Conservation (phyloP, 2,329 filamentous ascomycete genomes). For the Sporothrix euskadiensis region DNA sequence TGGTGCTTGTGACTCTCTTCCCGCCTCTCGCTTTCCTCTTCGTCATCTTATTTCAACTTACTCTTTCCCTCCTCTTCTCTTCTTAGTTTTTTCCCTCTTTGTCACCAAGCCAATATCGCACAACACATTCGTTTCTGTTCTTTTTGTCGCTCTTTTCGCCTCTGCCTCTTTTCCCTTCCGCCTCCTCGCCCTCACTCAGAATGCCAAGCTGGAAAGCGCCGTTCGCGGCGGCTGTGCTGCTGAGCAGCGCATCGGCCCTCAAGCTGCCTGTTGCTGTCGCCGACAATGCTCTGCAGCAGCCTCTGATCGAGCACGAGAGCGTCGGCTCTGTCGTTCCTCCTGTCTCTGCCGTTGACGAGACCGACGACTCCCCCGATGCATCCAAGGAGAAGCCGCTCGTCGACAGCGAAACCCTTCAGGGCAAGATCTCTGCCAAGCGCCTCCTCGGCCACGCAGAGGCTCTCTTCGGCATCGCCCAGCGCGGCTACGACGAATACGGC, state of each 20-base stretch:
- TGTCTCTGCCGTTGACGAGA: not conserved
- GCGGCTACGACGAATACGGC: constrained; percentile 60
- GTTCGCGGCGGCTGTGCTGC: constrained; percentile 30
- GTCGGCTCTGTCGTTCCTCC: not conserved
- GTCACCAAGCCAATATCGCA: not conserved
- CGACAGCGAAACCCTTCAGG: constrained; percentile 57
- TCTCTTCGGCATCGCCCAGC: constrained; percentile 63
- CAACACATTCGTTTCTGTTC: constrained; percentile 6
- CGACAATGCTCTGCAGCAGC: constrained; percentile 23
- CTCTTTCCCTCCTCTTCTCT: not conserved
- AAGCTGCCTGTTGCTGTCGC: constrained; percentile 22
- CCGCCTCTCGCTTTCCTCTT: constrained; percentile 2
- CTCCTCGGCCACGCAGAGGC: constrained; percentile 61
- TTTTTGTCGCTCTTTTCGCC: not conserved
- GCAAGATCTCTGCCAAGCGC: constrained; percentile 55
- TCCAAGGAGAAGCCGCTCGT: constrained; percentile 34
- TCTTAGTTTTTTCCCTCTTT: not conserved
- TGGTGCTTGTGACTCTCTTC: not conserved
- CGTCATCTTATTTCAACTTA: not conserved
- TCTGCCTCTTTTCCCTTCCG: not conserved
- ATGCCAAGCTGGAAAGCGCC: constrained; percentile 30
- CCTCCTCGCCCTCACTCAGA: not conserved
- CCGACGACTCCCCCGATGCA: not conserved
- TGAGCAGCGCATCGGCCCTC: constrained; percentile 27
- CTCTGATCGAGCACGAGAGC: constrained; percentile 8